Conservation (phyloP, 176 grass and related monocot genomes). For the Carex cristatella region DNA sequence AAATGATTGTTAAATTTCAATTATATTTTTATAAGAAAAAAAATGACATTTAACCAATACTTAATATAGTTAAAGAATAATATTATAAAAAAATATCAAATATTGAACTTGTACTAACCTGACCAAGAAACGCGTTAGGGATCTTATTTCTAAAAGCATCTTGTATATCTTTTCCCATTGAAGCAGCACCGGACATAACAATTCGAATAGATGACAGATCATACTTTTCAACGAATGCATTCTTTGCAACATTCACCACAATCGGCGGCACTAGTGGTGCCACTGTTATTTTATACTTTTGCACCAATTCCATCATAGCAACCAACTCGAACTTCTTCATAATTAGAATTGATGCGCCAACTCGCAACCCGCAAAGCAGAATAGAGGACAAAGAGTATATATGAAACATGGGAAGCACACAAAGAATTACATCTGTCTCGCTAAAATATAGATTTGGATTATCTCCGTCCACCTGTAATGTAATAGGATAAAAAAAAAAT, state of each 20-base stretch:
- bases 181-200: constrained; percentile 84
- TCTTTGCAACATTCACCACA: constrained; percentile 82
- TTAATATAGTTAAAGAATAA: neutral
- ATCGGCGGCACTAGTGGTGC: constrained; percentile 77
- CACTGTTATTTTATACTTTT: constrained; percentile 62
- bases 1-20: neutral
- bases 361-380: constrained; percentile 61
- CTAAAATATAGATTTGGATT: constrained; percentile 83
- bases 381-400: constrained; percentile 93
- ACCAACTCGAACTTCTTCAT: constrained; percentile 81
- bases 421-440: constrained; percentile 65
- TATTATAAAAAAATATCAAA: neutral
- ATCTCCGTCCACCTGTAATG: constrained; percentile 59
- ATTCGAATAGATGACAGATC: constrained; percentile 72
- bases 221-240: constrained; percentile 43
- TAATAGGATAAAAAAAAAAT: neutral
- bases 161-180: constrained; percentile 78
- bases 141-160: constrained; percentile 57
- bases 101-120: constrained; percentile 33
- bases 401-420: constrained; percentile 90
- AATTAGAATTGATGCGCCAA: constrained; percentile 55
- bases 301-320: constrained; percentile 55
- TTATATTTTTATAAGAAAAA: neutral
- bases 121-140: constrained; percentile 67
- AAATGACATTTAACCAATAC: neutral